Evolutionary conservation across 139 green algal species (phyloP).

Genomic region (Chlamydomonas eustigma): DNA sequence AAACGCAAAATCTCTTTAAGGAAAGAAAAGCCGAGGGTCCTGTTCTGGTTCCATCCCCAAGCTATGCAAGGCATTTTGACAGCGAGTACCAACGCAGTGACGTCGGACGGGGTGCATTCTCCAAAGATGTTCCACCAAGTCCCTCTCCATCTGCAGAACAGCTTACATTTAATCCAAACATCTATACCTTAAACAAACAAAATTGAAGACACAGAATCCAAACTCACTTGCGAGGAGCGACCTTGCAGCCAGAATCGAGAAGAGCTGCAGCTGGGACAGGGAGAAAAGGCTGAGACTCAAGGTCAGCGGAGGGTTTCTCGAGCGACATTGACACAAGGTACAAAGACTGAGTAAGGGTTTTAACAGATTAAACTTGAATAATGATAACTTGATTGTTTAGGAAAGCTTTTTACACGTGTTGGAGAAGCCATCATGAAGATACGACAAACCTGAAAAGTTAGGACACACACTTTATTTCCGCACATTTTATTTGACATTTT

Average conservation of each 20-base stretch:
- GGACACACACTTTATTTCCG: too few relatives aligned
- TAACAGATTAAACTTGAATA: too few relatives aligned
- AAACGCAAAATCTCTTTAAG: neutral
- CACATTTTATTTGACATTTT: too few relatives aligned
- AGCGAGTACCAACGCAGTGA: neutral
- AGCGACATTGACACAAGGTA: too few relatives aligned
- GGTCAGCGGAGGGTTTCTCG: too few relatives aligned
- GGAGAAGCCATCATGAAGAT: too few relatives aligned
- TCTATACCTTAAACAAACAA: too few relatives aligned
- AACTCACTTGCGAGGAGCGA: neutral
- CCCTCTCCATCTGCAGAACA: conserved; percentile 7
- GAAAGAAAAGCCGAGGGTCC: neutral
- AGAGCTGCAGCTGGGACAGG: neutral
- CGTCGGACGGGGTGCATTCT: neutral
- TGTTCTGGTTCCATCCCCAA: conserved; percentile 2
- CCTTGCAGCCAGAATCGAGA: neutral
- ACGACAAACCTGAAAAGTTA: too few relatives aligned
- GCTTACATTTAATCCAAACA: neutral
- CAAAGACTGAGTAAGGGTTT: too few relatives aligned
- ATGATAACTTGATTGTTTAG: too few relatives aligned
- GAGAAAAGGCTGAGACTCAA: neutral
- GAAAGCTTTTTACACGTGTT: too few relatives aligned
- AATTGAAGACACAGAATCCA: neutral
- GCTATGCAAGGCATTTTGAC: conserved; percentile 5
- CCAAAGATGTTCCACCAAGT: conserved; percentile 4